Percentiles rank a stretch among this genome's conserved stretches.
These are phyloP conservation scores for Claviceps cyperi DNA, from an alignment of 2,329 filamentous ascomycete species.

Conservation along the genomic window DNA sequence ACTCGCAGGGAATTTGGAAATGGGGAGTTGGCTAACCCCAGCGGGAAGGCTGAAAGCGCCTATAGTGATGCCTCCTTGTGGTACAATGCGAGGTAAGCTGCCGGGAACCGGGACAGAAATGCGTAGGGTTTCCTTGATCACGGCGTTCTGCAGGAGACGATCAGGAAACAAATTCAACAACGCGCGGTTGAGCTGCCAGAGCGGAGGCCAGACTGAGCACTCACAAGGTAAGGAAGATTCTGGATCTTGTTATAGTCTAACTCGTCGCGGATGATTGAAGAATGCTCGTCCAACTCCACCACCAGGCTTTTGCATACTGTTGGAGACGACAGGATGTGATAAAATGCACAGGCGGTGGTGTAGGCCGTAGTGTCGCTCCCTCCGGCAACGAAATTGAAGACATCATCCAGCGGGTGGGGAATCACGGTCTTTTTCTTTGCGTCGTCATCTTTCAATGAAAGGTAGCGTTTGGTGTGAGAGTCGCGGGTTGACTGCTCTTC, in stretches of 20 bases:
- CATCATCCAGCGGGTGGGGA: background rate
- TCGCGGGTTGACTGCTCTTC: background rate
- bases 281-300: background rate
- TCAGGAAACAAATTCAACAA: background rate
- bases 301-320: background rate
- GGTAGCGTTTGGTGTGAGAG: background rate
- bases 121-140: background rate
- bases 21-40: background rate
- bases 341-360: background rate
- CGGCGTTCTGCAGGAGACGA: background rate
- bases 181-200: no score
- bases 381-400: constrained; percentile 1
- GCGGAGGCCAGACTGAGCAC: background rate
- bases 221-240: background rate
- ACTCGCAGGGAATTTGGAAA: no score
- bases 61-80: background rate
- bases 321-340: constrained; percentile 1
- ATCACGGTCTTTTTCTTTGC: background rate
- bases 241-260: background rate
- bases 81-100: background rate
- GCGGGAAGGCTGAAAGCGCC: background rate
- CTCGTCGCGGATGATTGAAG: background rate
- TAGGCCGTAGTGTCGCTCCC: constrained; percentile 1
- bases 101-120: background rate
- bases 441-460: background rate